Percentiles rank a stretch among this genome's conserved stretches.
phyloP scores from a whole-genome alignment of 164 flowering plant genomes.

The Aristolochia contorta region DNA sequence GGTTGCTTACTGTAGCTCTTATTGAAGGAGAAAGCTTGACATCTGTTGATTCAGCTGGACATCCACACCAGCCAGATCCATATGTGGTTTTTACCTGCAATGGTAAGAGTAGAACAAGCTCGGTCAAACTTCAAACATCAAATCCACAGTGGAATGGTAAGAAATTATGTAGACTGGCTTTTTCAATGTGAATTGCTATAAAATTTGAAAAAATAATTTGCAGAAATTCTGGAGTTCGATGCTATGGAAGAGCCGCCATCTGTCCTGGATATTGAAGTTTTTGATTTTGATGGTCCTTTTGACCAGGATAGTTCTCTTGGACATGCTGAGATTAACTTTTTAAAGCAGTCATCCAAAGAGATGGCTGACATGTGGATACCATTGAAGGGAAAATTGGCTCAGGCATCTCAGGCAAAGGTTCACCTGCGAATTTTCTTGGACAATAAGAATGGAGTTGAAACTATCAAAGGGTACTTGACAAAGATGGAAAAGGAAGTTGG shows the following conservation, averaged over 20 bases:
- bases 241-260: constrained; percentile 88
- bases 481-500: constrained; percentile 88
- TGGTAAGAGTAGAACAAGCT: constrained; percentile 73
- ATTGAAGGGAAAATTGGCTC: constrained; percentile 64
- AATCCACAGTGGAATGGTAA: constrained; percentile 79
- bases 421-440: constrained; percentile 72
- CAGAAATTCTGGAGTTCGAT: constrained; percentile 88
- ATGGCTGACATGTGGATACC: constrained; percentile 71
- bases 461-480: constrained; percentile 53
- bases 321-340: constrained; percentile 69
- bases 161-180: background rate
- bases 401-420: constrained; percentile 59
- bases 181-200: background rate
- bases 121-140: constrained; percentile 65
- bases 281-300: constrained; percentile 79
- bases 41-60: constrained; percentile 29
- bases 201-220: constrained; percentile 4
- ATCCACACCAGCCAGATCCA: constrained; percentile 58
- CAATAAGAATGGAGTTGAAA: constrained; percentile 58
- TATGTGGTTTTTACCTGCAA: constrained; percentile 78
- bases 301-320: constrained; percentile 70
- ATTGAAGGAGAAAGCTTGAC: constrained; percentile 58
- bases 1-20: constrained; percentile 88
- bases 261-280: constrained; percentile 73
- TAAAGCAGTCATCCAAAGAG: constrained; percentile 53